These are phyloP conservation scores for Clarireedia monteithiana DNA, from an alignment of 2,329 filamentous ascomycete genomes.

Conservation along the genomic window DNA sequence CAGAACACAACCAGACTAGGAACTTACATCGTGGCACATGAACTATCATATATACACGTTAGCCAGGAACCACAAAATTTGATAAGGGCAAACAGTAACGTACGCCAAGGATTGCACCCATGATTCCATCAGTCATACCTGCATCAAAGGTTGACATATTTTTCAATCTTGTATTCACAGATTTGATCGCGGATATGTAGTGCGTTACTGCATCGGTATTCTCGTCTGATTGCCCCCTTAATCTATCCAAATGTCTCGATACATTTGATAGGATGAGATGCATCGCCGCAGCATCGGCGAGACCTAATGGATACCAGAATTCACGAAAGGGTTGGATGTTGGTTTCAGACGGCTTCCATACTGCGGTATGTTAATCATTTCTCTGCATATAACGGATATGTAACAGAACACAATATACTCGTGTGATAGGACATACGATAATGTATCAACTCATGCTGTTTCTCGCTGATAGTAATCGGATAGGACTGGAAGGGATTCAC, in stretches of 20 bases:
- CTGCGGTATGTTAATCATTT: not conserved
- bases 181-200: not conserved
- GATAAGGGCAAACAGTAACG: not conserved
- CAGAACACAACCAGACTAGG: not conserved
- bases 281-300: not conserved
- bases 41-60: not conserved
- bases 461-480: not conserved
- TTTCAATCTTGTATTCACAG: not conserved
- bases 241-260: not conserved
- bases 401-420: not conserved
- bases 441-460: not conserved
- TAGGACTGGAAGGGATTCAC: not conserved
- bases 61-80: not conserved
- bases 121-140: not conserved
- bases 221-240: not conserved
- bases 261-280: not conserved
- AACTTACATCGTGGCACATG: constrained; percentile 4
- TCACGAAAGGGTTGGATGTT: not conserved
- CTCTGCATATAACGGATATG: too few species aligned
- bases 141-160: not conserved
- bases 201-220: not conserved
- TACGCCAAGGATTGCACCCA: constrained; percentile 1
- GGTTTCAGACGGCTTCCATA: not conserved
- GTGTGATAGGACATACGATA: not conserved
- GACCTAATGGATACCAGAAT: not conserved